These are phyloP conservation scores for Senna tora DNA, from an alignment of 306 rosid species.

Conservation along the genomic window DNA sequence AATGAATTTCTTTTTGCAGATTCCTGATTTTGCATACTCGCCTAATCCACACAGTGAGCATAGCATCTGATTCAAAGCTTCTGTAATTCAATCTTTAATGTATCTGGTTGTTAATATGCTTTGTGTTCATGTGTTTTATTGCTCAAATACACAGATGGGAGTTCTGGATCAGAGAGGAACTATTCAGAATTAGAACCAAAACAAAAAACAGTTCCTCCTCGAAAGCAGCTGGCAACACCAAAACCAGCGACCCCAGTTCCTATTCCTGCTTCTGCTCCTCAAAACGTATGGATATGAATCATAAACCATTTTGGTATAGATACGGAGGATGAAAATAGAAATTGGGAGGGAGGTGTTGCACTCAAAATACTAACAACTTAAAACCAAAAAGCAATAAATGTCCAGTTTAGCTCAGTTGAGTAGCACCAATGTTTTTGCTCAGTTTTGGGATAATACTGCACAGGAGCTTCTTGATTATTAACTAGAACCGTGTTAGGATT, in stretches of 20 bases:
- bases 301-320: slow-evolving; percentile 50
- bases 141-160: slow-evolving; percentile 69
- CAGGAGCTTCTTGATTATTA: slow-evolving; percentile 8
- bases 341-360: slow-evolving; percentile 37
- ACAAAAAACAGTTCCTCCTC: slow-evolving; percentile 65
- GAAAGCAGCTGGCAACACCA: slow-evolving; percentile 60
- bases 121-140: slow-evolving; percentile 10
- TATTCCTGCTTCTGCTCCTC: slow-evolving; percentile 50
- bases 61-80: slow-evolving; percentile 57
- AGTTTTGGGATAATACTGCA: slow-evolving; percentile 38
- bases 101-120: neutral
- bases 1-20: slow-evolving; percentile 59
- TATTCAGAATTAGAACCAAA: slow-evolving; percentile 79
- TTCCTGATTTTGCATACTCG: slow-evolving; percentile 97
- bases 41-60: slow-evolving; percentile 96
- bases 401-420: slow-evolving; percentile 47
- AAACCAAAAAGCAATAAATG: slow-evolving; percentile 45
- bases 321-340: slow-evolving; percentile 43
- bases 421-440: slow-evolving; percentile 37
- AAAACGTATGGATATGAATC: slow-evolving; percentile 70
- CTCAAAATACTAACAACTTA: slow-evolving; percentile 46
- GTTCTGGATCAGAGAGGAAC: slow-evolving; percentile 89
- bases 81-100: neutral
- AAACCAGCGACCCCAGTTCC: slow-evolving; percentile 51
- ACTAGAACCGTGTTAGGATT: neutral